These are phyloP conservation scores for Ilex aquifolium DNA, from an alignment of 257 asterid genomes.

Conservation along the genomic window DNA sequence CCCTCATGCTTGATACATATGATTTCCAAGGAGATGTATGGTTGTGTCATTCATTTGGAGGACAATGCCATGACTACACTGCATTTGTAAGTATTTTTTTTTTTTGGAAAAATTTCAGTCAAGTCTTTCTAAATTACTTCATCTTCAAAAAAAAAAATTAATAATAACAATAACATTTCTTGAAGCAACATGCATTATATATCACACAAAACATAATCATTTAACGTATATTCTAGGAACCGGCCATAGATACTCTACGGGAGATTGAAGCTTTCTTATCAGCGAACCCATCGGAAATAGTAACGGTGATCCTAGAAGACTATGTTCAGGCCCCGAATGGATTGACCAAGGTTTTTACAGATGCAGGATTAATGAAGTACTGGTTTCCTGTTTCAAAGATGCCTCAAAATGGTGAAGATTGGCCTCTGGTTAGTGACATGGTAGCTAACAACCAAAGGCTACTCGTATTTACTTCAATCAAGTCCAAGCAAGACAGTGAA, in stretches of 20 bases:
- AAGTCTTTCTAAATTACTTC: no score
- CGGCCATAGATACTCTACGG: constrained; percentile 48
- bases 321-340: constrained; percentile 65
- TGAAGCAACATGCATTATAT: no score
- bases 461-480: constrained; percentile 55
- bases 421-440: constrained; percentile 83
- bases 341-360: constrained; percentile 54
- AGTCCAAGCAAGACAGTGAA: constrained; percentile 59
- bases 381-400: constrained; percentile 71
- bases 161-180: no score
- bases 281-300: constrained; percentile 67
- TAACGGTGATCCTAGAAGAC: constrained; percentile 81
- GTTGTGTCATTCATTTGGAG: constrained; percentile 85
- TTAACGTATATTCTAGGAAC: constrained; percentile 28
- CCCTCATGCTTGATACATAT: constrained; percentile 76
- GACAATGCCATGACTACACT: constrained; percentile 68
- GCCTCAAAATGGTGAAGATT: constrained; percentile 64
- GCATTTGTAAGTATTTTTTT: constrained; percentile 50
- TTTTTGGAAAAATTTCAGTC: no score
- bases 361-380: constrained; percentile 66
- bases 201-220: no score
- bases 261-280: constrained; percentile 66
- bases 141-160: no score
- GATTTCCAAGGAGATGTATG: constrained; percentile 69
- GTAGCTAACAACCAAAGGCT: constrained; percentile 59